phyloP scores from a whole-genome alignment of 257 asterid species.

The Ocimum tenuiflorum region DNA sequence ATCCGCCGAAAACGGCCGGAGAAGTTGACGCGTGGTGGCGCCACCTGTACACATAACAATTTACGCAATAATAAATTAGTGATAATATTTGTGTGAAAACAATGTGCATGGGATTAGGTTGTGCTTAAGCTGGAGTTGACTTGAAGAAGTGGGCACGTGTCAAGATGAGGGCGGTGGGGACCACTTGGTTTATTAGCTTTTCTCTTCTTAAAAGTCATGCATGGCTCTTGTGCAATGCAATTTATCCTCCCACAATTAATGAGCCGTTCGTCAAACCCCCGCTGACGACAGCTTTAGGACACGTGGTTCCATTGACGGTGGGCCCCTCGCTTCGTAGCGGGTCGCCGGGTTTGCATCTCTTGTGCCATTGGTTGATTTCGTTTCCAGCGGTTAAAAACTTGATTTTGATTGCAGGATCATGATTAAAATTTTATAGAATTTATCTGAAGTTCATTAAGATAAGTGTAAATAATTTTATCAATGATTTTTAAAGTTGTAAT shows the following conservation, averaged over 20 bases:
- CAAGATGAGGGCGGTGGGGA: constrained; percentile 24
- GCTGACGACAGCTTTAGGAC: constrained; percentile 31
- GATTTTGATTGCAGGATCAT: too few relatives aligned
- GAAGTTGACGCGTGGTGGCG: constrained; percentile 24
- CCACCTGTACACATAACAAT: constrained; percentile 24
- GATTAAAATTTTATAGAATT: too few relatives aligned
- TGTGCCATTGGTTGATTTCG: too few relatives aligned
- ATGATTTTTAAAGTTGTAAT: too few relatives aligned
- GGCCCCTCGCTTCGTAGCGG: constrained; percentile 8
- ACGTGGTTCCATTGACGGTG: constrained; percentile 31
- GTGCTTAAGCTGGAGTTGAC: constrained; percentile 31
- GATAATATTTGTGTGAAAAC: not conserved
- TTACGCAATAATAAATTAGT: constrained; percentile 23
- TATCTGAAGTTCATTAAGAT: too few relatives aligned
- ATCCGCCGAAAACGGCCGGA: constrained; percentile 42
- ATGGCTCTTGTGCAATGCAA: constrained; percentile 51
- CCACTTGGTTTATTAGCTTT: constrained; percentile 27
- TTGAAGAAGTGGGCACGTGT: constrained; percentile 26
- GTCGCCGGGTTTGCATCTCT: too few relatives aligned
- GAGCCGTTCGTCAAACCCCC: constrained; percentile 23
- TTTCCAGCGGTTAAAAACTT: too few relatives aligned
- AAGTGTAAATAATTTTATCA: too few relatives aligned
- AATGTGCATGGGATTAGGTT: constrained; percentile 41
- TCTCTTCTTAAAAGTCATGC: constrained; percentile 34
- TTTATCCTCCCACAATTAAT: constrained; percentile 32